Base-by-base conservation (phyloP, 805 yeast genomes). In the Nakazawaea peltata region DNA sequence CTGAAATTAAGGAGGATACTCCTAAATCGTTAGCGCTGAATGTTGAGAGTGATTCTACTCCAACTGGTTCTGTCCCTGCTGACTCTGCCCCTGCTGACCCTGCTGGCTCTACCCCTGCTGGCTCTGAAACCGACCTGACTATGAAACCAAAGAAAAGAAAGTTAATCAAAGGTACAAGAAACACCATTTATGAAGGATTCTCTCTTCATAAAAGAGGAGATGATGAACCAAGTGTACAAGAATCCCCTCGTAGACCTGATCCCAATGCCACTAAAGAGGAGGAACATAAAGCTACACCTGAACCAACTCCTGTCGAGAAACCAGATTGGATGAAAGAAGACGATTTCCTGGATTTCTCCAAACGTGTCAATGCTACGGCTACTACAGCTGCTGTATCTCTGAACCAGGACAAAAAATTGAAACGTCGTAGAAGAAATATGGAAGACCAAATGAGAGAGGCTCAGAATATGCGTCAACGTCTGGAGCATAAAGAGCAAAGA, bases 311-410 rank as follows among this genome's bases (percentile, higher is more conserved):
- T 4, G 25, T 32, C 6, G 33, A 24, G 23, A 56, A 46, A 30
- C 63, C 63, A 3, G 48, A 49, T 1, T 58, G 63, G 63, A 54
- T 58, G 55, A 46, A 54, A 3, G 55, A 53, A 6, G 56, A 47
- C 9, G 42, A 37, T 43, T 54, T 9, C 47, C 40, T 28, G 30
- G 48, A 22, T 40, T 41, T 28, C 53, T 49, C 30, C 37, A 48
- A 33, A 36, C 42, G 26, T 18, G 36, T 32, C 11, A 30, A 26
- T 18, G 32, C 30, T 12, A 17, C 38, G 12, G n/a, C n/a, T n/a
- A n/a, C n/a, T n/a, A n/a, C n/a, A n/a, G n/a, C n/a, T n/a, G n/a
- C n/a, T n/a, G 30, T 23, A 13, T 19, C 28, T 14, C 10, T 7
- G 10, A n/a, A 15, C 27, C 22, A 17, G 13, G 32, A 25, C 33